Percentiles rank a stretch among this genome's conserved stretches.
Conservation (phyloP, 2,329 filamentous ascomycete species). For the Diaporthe sp. region DNA sequence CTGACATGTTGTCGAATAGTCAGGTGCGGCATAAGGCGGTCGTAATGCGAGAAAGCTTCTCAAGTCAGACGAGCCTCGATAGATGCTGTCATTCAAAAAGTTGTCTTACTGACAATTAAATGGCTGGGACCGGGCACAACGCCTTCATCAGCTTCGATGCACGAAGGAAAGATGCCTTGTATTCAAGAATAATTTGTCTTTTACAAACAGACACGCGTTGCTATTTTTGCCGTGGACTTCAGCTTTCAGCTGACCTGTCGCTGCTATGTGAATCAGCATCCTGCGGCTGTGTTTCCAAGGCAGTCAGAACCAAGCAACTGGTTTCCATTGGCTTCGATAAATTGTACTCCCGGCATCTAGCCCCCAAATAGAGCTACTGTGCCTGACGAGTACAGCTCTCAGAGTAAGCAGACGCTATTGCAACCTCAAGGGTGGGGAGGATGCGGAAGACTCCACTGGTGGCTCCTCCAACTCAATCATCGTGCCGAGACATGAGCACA, state of each 20-base stretch:
- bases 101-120: not conserved
- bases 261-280: no score
- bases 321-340: not conserved
- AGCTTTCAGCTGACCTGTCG: not conserved
- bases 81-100: not conserved
- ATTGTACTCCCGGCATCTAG: not conserved
- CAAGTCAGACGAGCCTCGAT: not conserved
- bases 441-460: not conserved
- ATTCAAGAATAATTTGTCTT: not conserved
- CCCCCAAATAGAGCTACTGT: not conserved
- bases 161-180: not conserved
- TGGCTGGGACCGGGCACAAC: not conserved
- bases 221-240: not conserved
- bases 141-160: not conserved
- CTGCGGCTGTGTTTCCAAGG: not conserved
- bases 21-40: not conserved
- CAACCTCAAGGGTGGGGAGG: no score
- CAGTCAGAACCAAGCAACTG: not conserved
- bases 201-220: no score
- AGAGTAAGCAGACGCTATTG: not conserved
- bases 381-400: not conserved
- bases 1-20: not conserved
- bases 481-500: not conserved
- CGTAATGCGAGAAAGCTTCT: no score
- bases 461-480: not conserved